Conservation (phyloP, 768 basidiomycete species). For the Termitomyces sp. region DNA sequence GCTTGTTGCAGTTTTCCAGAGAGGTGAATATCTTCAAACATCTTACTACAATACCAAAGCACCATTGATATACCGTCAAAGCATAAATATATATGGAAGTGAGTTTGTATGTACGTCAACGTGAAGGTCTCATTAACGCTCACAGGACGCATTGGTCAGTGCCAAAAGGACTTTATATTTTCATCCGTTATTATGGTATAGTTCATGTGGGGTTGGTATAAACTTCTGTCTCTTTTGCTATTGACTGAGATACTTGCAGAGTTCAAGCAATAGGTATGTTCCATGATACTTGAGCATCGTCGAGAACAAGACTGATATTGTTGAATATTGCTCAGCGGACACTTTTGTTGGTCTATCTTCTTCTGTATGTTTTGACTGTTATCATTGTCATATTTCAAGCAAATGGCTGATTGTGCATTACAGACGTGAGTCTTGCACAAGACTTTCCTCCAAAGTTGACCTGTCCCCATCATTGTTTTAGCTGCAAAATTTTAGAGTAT, state of each 20-base stretch:
- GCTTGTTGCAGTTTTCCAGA: background rate
- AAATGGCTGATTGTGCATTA: background rate
- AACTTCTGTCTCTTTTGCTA: background rate
- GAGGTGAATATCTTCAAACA: background rate
- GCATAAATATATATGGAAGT: conserved; percentile 4
- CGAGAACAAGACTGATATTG: background rate
- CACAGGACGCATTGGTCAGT: conserved; percentile 3
- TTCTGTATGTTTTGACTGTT: background rate
- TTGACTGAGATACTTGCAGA: background rate
- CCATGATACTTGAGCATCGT: background rate
- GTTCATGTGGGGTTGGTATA: background rate
- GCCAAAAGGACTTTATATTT: conserved; percentile 6
- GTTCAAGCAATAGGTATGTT: background rate
- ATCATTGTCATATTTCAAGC: background rate
- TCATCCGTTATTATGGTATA: conserved; percentile 5
- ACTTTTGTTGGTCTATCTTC: background rate
- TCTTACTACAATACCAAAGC: no score
- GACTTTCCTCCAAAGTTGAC: background rate
- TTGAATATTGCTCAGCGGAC: background rate
- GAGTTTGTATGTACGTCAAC: background rate
- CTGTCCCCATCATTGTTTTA: background rate
- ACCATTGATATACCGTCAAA: background rate
- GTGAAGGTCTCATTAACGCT: background rate
- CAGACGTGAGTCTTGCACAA: background rate
- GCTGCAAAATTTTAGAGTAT: background rate